These are phyloP conservation scores for Leccinum obscurum DNA, from an alignment of 768 basidiomycete genomes.

Conservation along the genomic window DNA sequence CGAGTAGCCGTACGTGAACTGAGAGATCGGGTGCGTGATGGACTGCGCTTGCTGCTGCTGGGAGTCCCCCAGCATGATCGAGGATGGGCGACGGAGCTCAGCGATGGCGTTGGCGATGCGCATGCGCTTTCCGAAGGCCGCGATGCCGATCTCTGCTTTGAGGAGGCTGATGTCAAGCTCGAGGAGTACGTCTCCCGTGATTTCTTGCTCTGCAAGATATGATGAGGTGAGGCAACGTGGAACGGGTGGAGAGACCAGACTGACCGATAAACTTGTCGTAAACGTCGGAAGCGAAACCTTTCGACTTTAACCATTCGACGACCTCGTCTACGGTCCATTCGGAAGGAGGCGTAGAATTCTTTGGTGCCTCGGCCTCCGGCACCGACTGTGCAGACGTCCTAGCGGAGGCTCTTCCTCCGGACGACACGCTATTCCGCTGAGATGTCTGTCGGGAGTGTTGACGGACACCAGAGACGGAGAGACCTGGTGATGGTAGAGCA, in stretches of 20 bases:
- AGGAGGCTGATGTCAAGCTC: slow-evolving; percentile 91
- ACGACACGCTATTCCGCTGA: slow-evolving; percentile 44
- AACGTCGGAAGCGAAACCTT: slow-evolving; percentile 83
- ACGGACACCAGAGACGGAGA: slow-evolving; percentile 25
- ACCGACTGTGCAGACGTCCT: slow-evolving; percentile 18
- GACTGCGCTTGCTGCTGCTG: slow-evolving; percentile 37
- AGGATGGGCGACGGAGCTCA: slow-evolving; percentile 77
- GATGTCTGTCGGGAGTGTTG: slow-evolving; percentile 35
- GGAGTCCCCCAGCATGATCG: slow-evolving; percentile 54
- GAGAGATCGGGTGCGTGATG: slow-evolving; percentile 26
- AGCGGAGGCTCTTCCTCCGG: slow-evolving; percentile 26
- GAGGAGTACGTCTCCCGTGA: slow-evolving; percentile 94
- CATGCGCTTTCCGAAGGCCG: slow-evolving; percentile 91
- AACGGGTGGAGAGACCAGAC: slow-evolving; percentile 23
- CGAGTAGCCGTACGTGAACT: slow-evolving; percentile 33
- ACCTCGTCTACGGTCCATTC: slow-evolving; percentile 92
- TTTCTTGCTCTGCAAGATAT: slow-evolving; percentile 82
- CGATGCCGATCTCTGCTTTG: slow-evolving; percentile 90
- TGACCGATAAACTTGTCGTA: slow-evolving; percentile 85
- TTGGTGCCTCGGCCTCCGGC: slow-evolving; percentile 22
- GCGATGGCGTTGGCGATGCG: slow-evolving; percentile 91
- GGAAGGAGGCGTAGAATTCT: slow-evolving; percentile 47
- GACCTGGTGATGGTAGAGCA: slow-evolving; percentile 32
- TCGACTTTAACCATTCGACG: slow-evolving; percentile 79
- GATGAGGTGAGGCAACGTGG: background rate